phyloP scores from a whole-genome alignment of 768 basidiomycete species.

The Lactarius trivialis region DNA sequence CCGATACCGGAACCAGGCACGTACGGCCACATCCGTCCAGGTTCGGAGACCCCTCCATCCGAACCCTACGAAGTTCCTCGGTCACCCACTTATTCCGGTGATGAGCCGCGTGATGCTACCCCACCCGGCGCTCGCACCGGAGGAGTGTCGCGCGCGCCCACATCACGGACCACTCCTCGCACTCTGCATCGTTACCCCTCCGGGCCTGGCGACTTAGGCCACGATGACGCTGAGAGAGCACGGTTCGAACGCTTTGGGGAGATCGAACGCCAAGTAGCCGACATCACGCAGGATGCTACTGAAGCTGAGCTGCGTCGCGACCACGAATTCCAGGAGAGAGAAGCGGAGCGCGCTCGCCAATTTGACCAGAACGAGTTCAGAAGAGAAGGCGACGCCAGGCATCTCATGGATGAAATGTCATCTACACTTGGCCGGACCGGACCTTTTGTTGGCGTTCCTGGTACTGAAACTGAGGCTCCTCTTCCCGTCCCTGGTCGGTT shows the following conservation, averaged over 20 bases:
- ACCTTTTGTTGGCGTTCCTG: neutral
- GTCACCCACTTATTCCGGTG: neutral
- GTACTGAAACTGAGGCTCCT: neutral
- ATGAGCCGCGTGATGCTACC: neutral
- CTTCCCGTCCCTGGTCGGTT: neutral
- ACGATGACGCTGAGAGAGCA: conserved; percentile 41
- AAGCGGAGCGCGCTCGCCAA: conserved; percentile 55
- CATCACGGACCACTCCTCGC: neutral
- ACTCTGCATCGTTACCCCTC: conserved; percentile 13
- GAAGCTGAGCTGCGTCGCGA: conserved; percentile 63
- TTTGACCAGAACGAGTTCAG: conserved; percentile 55
- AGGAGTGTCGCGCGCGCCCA: conserved; percentile 2
- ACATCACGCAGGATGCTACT: conserved; percentile 43
- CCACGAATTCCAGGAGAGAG: conserved; percentile 52
- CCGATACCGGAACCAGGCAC: conserved; percentile 16
- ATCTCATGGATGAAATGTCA: conserved; percentile 43
- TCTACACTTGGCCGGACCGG: conserved; percentile 23
- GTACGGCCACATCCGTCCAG: neutral
- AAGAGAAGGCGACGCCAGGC: conserved; percentile 49
- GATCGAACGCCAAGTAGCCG: conserved; percentile 44
- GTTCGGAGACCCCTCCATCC: conserved; percentile 4
- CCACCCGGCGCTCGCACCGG: neutral
- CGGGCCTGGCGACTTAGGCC: conserved; percentile 28
- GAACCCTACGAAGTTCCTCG: conserved; percentile 3
- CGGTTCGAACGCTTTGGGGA: conserved; percentile 52